Base-by-base conservation (phyloP, 106 monocot genomes). In the Triglochin maritima region DNA sequence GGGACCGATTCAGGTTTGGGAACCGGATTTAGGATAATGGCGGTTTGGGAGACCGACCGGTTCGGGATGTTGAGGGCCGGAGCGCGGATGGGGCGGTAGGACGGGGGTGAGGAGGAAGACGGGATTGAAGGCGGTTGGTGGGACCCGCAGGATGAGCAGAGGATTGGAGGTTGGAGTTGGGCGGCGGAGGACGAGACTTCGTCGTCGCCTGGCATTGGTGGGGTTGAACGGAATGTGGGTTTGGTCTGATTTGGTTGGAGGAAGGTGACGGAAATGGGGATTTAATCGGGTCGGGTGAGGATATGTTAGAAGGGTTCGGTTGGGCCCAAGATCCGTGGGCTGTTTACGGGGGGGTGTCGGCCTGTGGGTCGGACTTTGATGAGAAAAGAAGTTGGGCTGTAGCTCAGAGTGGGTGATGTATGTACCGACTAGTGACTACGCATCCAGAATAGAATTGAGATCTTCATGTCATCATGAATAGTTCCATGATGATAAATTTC, bases 1-100 rank as follows among this genome's bases (percentile, higher is more conserved):
- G 84, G 86, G 48, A 88, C 82, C 46, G 91, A 77, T 60, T 85
- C 80, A 71, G 93, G 89, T 5, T 84, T 86, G 6, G 98, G 98
- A 42, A 88, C 88, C 12, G 98, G 91, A 29, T 86, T 15, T 61
- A 86, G 88, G 77, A 91, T 73, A 72, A 98, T 92, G 57, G 88
- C 67, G 47, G 56, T 66, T 11, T 64, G 62, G 56, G 76, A 6
- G 48, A 45, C 0, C 71, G 88, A 74, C 59, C 81, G 76, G 62
- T 78, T 77, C 9, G 96, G 90, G 56, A 85, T 81, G 79, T 96
- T 96, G 76, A 96, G 79, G 5, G 96, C 96, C 1, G 96, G 90
- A 17, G 77, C 81, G 14, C 88, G 85, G 76, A 90, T 85, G 51
- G 90, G 96, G 63, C 96, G 96, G 76, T 96, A 91, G 9, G 77